Evolutionary conservation across 768 basidiomycete genomes (phyloP).

Genomic region (Russula griseocarnosa): DNA sequence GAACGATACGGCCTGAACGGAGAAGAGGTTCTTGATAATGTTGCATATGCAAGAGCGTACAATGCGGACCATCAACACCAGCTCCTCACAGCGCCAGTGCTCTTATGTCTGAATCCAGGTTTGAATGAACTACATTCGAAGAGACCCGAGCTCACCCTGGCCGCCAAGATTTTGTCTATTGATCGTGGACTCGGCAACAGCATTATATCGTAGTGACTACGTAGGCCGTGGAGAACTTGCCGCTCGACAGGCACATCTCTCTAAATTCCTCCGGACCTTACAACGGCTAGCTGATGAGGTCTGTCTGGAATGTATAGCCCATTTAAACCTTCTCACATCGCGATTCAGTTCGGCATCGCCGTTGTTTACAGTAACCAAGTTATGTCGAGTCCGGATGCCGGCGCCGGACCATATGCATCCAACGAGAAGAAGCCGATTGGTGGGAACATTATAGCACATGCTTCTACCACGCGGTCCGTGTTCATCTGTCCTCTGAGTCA

Average conservation of each 20-base stretch:
- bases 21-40: conserved; percentile 96
- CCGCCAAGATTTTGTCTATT: conserved; percentile 82
- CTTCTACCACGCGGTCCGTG: conserved; percentile 86
- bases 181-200: conserved; percentile 95
- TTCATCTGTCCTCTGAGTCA: not conserved
- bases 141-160: conserved; percentile 27
- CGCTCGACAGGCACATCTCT: conserved; percentile 91
- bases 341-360: conserved; percentile 85
- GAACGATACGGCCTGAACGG: conserved; percentile 96
- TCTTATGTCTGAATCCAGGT: conserved; percentile 99
- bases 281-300: conserved; percentile 97
- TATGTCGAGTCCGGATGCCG: conserved; percentile 97
- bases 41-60: conserved; percentile 97
- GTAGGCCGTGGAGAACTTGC: conserved; percentile 93
- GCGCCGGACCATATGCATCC: conserved; percentile 79
- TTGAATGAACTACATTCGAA: conserved; percentile 23
- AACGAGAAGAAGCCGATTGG: conserved; percentile 99
- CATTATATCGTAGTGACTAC: conserved; percentile 93
- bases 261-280: conserved; percentile 89
- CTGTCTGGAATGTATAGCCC: conserved; percentile 28
- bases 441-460: conserved; percentile 98
- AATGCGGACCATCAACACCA: conserved; percentile 97
- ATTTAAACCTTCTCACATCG: conserved; percentile 21
- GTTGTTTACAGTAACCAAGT: conserved; percentile 98
- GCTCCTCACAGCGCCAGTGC: conserved; percentile 89